Evolutionary conservation across 352 stramenopile species (phyloP).

Genomic region (Blastocystis sp.): DNA sequence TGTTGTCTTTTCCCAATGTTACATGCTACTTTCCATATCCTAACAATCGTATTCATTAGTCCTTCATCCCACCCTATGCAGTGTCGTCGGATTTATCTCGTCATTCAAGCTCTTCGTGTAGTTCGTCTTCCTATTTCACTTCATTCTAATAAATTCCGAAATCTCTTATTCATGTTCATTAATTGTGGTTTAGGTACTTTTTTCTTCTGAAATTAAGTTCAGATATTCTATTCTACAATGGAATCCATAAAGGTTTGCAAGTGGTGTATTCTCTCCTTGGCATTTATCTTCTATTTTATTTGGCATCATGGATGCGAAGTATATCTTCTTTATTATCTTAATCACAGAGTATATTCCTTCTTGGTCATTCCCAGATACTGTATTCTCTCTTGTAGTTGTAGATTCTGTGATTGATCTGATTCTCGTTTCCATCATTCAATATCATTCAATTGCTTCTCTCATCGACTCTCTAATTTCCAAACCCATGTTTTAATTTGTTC

Average conservation of each 20-base stretch:
- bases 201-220: neutral
- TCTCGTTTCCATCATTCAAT: neutral
- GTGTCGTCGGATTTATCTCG: slow-evolving; percentile 7
- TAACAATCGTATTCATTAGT: neutral
- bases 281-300: slow-evolving; percentile 36
- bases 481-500: neutral
- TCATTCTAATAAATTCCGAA: neutral
- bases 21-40: neutral
- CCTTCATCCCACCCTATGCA: slow-evolving; percentile 41
- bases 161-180: neutral
- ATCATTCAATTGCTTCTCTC: neutral
- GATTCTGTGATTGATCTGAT: slow-evolving; percentile 3
- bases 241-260: neutral
- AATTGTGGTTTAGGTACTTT: neutral
- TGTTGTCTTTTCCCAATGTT: neutral
- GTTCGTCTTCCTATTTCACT: neutral
- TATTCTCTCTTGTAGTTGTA: neutral
- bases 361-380: slow-evolving; percentile 23
- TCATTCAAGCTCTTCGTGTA: neutral
- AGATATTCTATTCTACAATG: neutral
- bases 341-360: neutral
- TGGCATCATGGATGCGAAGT: slow-evolving; percentile 30
- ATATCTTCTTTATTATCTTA: neutral
- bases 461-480: slow-evolving; percentile 16
- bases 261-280: neutral